Evolutionary conservation across 1,139 yeast species (phyloP), one percentile per base, ranked within the genome.

Genomic region (Eremothecium gossypii): DNA sequence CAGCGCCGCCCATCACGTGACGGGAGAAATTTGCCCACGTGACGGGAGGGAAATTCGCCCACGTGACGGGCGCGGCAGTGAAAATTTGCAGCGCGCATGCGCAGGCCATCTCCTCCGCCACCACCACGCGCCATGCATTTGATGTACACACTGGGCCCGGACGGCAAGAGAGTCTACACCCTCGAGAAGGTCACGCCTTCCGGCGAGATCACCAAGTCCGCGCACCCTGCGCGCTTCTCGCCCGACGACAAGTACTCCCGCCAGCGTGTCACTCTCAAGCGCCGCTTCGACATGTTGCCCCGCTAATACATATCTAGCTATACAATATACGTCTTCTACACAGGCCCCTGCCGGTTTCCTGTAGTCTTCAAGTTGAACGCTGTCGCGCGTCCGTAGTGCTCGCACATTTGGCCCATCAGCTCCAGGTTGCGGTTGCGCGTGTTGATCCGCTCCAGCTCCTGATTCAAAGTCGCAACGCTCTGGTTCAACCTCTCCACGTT

Each of bases 161-260:
- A 87, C 56, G 98, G 98, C 58, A 87, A 89, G 76, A 84, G 99
- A 68, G 68, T 84, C 58, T 93, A 93, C 76, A 93, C 99, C 43
- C 75, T 93, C 55, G 73, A 84, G 68, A 93, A 93, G 72, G 52
- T 64, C 55, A 80, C 94, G 41, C 87, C 74, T 49, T 69, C 72
- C 8, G 97, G 97, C 50, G 95, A 87, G 67, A 87, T 91, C 73
- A 93, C 99, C 65, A 86, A 87, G 71, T 84, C 96, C 52, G 98
- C 98, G 29, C 99, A 93, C 67, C 99, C 99, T 49, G 98, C 99
- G 44, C 80, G 99, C 68, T 91, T 91, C 67, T 91, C 98, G 39
- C 99, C 99, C 56, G 99, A 91, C 65, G 99, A 91, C 76, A 91
- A 91, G 71, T 91, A 86, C 74, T 91, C 98, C 45, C 83, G 96